Percentiles rank a stretch among this genome's conserved stretches.
Conservation (phyloP, 345 rosid genomes). For the Eucalyptus decipiens region DNA sequence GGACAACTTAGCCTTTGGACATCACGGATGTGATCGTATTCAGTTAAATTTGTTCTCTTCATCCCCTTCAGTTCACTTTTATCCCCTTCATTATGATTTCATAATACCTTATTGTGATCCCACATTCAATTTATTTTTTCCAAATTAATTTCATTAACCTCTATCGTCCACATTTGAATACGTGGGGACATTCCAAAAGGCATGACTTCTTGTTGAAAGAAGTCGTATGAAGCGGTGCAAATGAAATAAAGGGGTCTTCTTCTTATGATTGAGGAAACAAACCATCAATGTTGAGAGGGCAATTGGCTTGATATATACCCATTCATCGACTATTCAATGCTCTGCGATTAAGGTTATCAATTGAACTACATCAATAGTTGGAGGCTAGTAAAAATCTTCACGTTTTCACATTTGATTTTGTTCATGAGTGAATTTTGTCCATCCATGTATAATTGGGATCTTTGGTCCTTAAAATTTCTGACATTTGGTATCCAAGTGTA, state of each 20-base stretch:
- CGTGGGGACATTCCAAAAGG: no score
- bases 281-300: no score
- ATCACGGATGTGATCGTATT: neutral
- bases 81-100: neutral
- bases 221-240: no score
- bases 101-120: no score
- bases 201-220: no score
- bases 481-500: no score
- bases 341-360: fast-evolving
- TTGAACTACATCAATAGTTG: neutral
- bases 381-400: neutral
- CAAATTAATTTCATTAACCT: no score
- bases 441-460: neutral
- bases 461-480: neutral
- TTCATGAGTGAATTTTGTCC: neutral
- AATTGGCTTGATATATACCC: neutral
- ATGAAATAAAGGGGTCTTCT: no score
- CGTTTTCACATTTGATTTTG: neutral
- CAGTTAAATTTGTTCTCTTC: neutral
- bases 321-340: neutral
- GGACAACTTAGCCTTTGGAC: neutral
- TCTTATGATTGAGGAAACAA: no score
- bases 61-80: neutral
- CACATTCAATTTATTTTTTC: no score
- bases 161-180: no score